A percentile compares a stretch with the other conserved stretches of the same genome.
Conservation (phyloP, 2,329 filamentous ascomycete species). For the Aspergillus carbonarius region DNA sequence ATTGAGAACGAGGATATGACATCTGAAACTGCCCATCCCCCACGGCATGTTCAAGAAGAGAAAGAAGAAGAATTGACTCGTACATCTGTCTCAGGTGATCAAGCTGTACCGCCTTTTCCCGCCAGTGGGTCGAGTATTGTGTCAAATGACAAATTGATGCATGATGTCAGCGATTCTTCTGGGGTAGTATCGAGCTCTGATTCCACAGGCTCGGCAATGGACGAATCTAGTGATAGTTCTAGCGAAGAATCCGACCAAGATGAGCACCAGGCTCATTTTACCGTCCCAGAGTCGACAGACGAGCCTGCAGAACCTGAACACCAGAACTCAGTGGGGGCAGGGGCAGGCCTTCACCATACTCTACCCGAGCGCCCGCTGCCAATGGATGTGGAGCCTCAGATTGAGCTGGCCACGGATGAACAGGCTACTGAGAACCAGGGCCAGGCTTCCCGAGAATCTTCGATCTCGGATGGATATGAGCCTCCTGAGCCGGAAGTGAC, state of each 20-base stretch:
- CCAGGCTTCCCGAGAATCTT: conserved; percentile 29
- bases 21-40: background rate
- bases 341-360: conserved; percentile 1
- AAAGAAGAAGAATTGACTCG: background rate
- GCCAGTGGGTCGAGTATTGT: background rate
- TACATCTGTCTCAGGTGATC: background rate
- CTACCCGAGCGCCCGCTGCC: conserved; percentile 10
- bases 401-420: conserved; percentile 9
- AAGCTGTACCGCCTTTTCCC: background rate
- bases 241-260: conserved; percentile 21
- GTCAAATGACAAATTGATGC: conserved; percentile 7
- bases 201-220: conserved; percentile 39
- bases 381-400: conserved; percentile 2
- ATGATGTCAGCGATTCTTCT: conserved; percentile 13
- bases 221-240: conserved; percentile 37
- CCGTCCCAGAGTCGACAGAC: background rate
- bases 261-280: conserved; percentile 5
- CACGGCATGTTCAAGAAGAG: background rate
- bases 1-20: background rate
- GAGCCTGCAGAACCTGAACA: conserved; percentile 5
- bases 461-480: conserved; percentile 56
- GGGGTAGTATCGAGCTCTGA: conserved; percentile 27
- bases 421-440: conserved; percentile 12
- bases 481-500: conserved; percentile 48
- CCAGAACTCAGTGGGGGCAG: conserved; percentile 1